These are phyloP conservation scores for Tylopilus intermedius DNA, from an alignment of 768 basidiomycete genomes.

Conservation along the genomic window DNA sequence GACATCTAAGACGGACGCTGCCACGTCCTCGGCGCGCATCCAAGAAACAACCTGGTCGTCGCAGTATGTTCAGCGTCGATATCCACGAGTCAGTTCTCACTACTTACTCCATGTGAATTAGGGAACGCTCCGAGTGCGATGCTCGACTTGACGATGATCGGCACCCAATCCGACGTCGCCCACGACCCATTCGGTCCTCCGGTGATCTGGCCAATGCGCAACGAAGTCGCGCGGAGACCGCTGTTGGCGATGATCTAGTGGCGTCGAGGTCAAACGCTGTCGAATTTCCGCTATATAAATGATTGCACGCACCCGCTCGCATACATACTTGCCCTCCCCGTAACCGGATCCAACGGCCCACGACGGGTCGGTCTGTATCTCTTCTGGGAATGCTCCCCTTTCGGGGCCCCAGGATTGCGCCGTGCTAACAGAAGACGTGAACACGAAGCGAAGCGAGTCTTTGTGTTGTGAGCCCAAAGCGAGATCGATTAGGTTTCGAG, in stretches of 20 bases:
- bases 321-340: constrained; percentile 35
- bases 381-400: constrained; percentile 25
- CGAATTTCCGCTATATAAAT: too few relatives aligned
- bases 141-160: not conserved
- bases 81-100: not conserved
- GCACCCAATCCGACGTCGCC: not conserved
- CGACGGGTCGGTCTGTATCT: constrained; percentile 25
- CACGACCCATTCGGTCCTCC: not conserved
- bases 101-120: not conserved
- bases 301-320: constrained; percentile 29
- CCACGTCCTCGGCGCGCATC: not conserved
- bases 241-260: not conserved
- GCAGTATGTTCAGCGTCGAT: not conserved
- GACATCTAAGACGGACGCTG: not conserved
- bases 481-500: constrained; percentile 31
- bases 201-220: not conserved
- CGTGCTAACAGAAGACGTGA: constrained; percentile 22
- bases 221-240: not conserved
- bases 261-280: not conserved
- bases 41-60: not conserved
- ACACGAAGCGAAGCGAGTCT: constrained; percentile 17
- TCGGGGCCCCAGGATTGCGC: constrained; percentile 23
- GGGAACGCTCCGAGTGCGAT: not conserved
- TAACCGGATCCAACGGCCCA: constrained; percentile 34
- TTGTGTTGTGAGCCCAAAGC: constrained; percentile 26